Evolutionary conservation across 306 rosid genomes (phyloP), one percentile per base, ranked within the genome.

Genomic region (Rubus parviflorus): DNA sequence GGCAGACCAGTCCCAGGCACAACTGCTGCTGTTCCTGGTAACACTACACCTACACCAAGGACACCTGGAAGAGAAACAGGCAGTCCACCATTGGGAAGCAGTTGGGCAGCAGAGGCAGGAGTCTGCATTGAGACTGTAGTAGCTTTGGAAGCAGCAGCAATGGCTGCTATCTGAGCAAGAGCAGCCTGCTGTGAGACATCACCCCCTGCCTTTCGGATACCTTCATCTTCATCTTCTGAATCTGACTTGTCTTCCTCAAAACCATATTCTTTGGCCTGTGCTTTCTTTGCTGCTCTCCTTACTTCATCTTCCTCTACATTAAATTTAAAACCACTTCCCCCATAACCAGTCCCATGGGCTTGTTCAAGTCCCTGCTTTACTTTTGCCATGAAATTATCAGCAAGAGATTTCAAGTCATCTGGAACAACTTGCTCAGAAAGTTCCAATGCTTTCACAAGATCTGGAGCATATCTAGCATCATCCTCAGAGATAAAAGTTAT

Each of bases 221-320:
- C 90, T 38, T 91, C 97, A 83, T 94, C 93, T 79, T 94, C 98
- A 72, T 94, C 97, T 64, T 94, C 98, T 16, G 98, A 90, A 90
- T 94, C 98, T 25, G 98, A 91, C 76, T 92, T 92, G 80, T 94
- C 98, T 68, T 92, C 98, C 88, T 90, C 98, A 83, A 92, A 94
- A 73, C 97, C 98, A 84, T 94, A 94, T 80, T 92, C 97, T 78
- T 84, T 94, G 67, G 98, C 98, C 72, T 94, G 98, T 4, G 98
- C 98, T 84, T 94, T 94, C 94, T 94, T 94, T 16, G 97, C 98
- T 54, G 98, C 98, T 83, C 74, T 92, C 87, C 98, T 86, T 70
- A 88, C 94, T 85, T 93, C 98, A 76, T 93, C 98, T 87, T 94
- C 98, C 79, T 94, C 98, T 77, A 90, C 98, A 75, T 91, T 92